Percentiles rank a stretch among this genome's conserved stretches.
phyloP scores from a whole-genome alignment of 306 rosid species.

The Senna siamea region DNA sequence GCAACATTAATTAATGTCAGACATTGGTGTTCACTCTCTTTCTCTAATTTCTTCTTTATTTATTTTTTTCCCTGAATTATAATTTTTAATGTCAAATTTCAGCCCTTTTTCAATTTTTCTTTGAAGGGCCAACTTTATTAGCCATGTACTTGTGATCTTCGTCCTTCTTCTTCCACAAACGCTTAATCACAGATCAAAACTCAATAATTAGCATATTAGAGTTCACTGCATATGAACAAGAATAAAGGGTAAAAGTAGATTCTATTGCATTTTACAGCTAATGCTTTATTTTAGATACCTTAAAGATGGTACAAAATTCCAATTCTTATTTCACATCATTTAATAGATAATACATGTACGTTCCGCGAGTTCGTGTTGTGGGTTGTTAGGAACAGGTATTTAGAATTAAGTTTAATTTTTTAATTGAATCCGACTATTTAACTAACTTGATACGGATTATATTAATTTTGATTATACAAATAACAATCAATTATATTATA shows the following conservation, averaged over 20 bases:
- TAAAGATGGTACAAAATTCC: not conserved
- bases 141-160: too few relatives aligned
- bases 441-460: too few relatives aligned
- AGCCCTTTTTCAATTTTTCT: conserved; percentile 46
- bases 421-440: too few relatives aligned
- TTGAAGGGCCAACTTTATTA: conserved; percentile 32
- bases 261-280: conserved; percentile 31
- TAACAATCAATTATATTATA: too few relatives aligned
- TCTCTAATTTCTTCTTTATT: too few relatives aligned
- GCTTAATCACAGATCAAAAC: too few relatives aligned
- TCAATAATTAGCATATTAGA: too few relatives aligned
- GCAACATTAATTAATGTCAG: conserved; percentile 48
- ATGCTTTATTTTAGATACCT: not conserved
- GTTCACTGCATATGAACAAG: not conserved
- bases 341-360: not conserved
- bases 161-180: too few relatives aligned
- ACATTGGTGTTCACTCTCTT: not conserved
- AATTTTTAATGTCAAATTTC: conserved; percentile 17
- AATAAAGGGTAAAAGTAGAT: conserved; percentile 40
- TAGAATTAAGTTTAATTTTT: too few relatives aligned
- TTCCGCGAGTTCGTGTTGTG: too few relatives aligned
- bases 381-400: too few relatives aligned
- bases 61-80: not conserved
- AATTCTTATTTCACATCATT: not conserved
- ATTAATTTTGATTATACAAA: too few relatives aligned